Evolutionary conservation across 345 rosid genomes (phyloP).

Genomic region (Eucalyptus pauciflora): DNA sequence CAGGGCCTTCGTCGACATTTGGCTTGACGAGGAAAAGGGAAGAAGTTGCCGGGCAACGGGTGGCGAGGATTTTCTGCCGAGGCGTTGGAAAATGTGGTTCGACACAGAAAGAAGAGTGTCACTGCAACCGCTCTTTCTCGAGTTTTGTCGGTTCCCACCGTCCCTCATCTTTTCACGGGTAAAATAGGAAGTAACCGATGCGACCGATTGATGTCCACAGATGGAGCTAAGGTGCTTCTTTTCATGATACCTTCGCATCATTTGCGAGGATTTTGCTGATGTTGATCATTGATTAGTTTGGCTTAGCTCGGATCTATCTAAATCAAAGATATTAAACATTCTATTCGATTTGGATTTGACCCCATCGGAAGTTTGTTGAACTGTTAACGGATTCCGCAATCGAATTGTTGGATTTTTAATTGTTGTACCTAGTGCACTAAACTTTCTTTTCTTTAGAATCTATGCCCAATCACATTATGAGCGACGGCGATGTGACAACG

Average conservation of each 20-base stretch:
- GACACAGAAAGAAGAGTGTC: neutral
- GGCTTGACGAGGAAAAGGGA: neutral
- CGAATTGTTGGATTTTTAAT: too few relatives aligned
- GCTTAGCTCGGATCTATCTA: neutral
- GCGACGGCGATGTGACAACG: fast-evolving
- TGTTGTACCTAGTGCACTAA: too few relatives aligned
- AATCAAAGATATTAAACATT: neutral
- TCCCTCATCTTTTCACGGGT: neutral
- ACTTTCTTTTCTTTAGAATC: too few relatives aligned
- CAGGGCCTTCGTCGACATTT: neutral
- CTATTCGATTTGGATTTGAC: neutral
- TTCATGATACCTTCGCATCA: neutral
- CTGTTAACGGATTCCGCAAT: neutral
- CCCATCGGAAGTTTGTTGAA: neutral
- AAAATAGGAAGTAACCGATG: neutral
- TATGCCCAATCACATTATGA: too few relatives aligned
- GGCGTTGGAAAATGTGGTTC: neutral
- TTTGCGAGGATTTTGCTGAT: neutral
- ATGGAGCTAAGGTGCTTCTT: neutral
- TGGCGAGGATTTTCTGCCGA: neutral
- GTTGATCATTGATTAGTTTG: neutral
- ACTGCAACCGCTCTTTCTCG: neutral
- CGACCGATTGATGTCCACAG: neutral
- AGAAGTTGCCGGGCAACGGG: neutral
- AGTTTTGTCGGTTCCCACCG: neutral